A percentile compares a stretch with the other conserved stretches of the same genome.
These are phyloP conservation scores for Venturiaceae sp. DNA, from an alignment of 2,329 filamentous ascomycete genomes.

Conservation along the genomic window DNA sequence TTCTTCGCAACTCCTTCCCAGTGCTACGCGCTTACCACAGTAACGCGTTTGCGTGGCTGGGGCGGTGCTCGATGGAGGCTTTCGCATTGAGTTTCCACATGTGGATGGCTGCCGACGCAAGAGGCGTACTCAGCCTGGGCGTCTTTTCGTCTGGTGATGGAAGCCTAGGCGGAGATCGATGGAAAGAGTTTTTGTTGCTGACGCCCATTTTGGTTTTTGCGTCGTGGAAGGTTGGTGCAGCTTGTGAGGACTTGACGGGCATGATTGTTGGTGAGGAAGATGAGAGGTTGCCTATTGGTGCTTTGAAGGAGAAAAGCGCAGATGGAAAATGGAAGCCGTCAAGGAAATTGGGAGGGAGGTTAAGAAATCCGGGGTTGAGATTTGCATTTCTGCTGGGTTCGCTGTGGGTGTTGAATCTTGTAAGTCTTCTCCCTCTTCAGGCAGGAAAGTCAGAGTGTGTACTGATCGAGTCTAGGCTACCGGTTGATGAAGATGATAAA, in stretches of 20 bases:
- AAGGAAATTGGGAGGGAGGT: neutral
- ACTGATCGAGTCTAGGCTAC: too few species aligned
- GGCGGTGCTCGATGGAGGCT: slow-evolving; percentile 47
- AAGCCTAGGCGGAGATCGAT: slow-evolving; percentile 18
- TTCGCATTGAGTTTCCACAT: slow-evolving; percentile 53
- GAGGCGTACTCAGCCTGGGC: slow-evolving; percentile 36
- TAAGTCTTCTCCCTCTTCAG: too few species aligned
- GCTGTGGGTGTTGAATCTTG: slow-evolving; percentile 2
- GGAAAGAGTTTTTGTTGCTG: slow-evolving; percentile 28
- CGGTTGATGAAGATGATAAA: too few species aligned
- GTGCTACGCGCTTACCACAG: slow-evolving; percentile 35
- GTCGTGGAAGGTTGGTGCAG: slow-evolving; percentile 26
- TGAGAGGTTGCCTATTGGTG: neutral
- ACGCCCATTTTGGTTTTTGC: slow-evolving; percentile 34
- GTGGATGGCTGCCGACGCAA: slow-evolving; percentile 50
- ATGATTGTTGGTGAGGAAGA: slow-evolving; percentile 19
- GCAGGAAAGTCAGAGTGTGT: too few species aligned
- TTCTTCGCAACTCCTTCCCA: slow-evolving; percentile 40
- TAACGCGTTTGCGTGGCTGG: slow-evolving; percentile 42
- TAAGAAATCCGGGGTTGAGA: neutral
- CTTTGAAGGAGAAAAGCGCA: neutral
- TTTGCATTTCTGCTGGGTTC: neutral
- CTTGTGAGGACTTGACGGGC: slow-evolving; percentile 26
- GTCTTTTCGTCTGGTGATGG: slow-evolving; percentile 18
- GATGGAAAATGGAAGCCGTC: neutral